Evolutionary conservation across 2,329 filamentous ascomycete species (phyloP).

Genomic region (Juglanconis sp.): DNA sequence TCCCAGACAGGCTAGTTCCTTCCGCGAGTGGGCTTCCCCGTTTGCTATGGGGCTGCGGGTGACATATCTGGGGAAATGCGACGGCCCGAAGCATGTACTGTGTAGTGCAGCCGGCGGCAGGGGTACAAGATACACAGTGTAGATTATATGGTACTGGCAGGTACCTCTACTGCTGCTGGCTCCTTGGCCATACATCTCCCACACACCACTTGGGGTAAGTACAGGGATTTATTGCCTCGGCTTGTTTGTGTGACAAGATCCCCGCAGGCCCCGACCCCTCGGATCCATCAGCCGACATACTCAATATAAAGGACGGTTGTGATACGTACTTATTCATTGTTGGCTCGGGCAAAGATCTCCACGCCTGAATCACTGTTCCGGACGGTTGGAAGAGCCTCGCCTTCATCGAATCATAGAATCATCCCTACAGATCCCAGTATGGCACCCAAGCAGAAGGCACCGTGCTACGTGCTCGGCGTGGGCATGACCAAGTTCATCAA

Average conservation of each 20-base stretch:
- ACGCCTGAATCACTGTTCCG: neutral
- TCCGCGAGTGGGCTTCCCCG: neutral
- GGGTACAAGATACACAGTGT: too few relatives aligned
- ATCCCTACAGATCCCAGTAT: slow-evolving; percentile 31
- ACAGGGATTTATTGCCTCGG: neutral
- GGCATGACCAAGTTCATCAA: slow-evolving; percentile 99
- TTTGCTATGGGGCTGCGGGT: neutral
- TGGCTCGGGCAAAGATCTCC: neutral
- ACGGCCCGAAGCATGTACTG: too few relatives aligned
- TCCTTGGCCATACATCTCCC: too few relatives aligned
- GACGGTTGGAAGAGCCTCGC: neutral
- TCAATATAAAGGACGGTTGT: too few relatives aligned
- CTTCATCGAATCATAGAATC: neutral
- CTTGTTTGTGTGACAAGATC: neutral
- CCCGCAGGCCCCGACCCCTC: neutral
- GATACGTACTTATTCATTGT: neutral
- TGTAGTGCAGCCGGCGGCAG: too few relatives aligned
- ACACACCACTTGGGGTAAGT: too few relatives aligned
- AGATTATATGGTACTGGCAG: too few relatives aligned
- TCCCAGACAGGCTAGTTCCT: neutral
- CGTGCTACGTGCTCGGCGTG: slow-evolving; percentile 87
- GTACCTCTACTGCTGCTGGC: too few relatives aligned
- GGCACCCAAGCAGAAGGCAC: slow-evolving; percentile 48
- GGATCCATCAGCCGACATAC: neutral
- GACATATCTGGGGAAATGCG: neutral